Evolutionary conservation across 2,329 filamentous ascomycete genomes (phyloP).

Genomic region (Stagonosporopsis cucurbitacearum): DNA sequence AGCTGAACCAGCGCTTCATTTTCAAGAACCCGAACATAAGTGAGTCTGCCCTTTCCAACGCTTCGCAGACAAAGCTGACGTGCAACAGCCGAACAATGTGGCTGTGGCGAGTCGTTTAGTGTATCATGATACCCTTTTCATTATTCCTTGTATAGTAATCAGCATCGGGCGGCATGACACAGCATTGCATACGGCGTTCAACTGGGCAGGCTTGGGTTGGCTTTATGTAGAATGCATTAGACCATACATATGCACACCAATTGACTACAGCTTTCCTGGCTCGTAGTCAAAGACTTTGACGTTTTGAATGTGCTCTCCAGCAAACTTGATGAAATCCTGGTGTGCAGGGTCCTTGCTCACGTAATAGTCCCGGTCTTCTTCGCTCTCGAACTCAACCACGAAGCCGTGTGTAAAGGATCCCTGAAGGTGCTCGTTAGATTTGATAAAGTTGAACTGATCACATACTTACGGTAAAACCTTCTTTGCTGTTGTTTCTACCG

Average conservation of each 20-base stretch:
- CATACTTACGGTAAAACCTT: slow-evolving; percentile 63
- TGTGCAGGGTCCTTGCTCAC: slow-evolving; percentile 69
- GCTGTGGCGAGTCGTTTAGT: slow-evolving; percentile 93
- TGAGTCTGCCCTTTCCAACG: slow-evolving; percentile 60
- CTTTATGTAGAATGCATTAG: slow-evolving; percentile 5
- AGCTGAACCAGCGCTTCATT: slow-evolving; percentile 87
- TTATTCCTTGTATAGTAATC: slow-evolving; percentile 23
- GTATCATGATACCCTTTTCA: slow-evolving; percentile 48
- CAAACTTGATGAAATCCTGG: slow-evolving; percentile 62
- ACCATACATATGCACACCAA: slow-evolving; percentile 9
- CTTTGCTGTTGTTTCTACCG: slow-evolving; percentile 67
- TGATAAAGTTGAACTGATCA: background rate
- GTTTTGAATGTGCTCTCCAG: slow-evolving; percentile 58
- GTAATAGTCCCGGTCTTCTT: slow-evolving; percentile 73
- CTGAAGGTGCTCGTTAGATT: slow-evolving; percentile 36
- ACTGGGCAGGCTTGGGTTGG: background rate
- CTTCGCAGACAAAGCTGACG: slow-evolving; percentile 29
- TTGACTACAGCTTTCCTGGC: slow-evolving; percentile 47
- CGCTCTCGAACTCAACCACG: slow-evolving; percentile 68
- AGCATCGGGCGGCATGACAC: slow-evolving; percentile 40
- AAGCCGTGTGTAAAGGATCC: slow-evolving; percentile 73
- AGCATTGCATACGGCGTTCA: slow-evolving; percentile 27
- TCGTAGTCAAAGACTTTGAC: slow-evolving; percentile 67
- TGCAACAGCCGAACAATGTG: slow-evolving; percentile 86
- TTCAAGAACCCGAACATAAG: slow-evolving; percentile 99